These are phyloP conservation scores for Fibroporia radiculosa DNA, from an alignment of 768 basidiomycete species.

Conservation along the genomic window DNA sequence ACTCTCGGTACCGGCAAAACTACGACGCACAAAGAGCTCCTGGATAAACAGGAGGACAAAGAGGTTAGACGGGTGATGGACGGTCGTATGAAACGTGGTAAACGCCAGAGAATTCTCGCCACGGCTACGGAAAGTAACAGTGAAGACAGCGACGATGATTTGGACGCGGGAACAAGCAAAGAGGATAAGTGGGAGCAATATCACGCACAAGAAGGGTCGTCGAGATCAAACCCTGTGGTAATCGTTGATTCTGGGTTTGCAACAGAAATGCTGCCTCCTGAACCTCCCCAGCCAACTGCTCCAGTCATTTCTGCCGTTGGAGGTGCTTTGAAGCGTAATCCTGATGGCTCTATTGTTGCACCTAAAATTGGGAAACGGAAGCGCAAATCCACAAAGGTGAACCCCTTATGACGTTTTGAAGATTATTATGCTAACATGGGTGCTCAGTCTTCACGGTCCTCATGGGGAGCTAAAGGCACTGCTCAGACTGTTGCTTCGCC, in stretches of 20 bases:
- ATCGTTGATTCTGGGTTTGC: conserved; percentile 19
- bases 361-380: conserved; percentile 41
- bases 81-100: conserved; percentile 40
- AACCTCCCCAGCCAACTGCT: conserved; percentile 3
- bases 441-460: conserved; percentile 39
- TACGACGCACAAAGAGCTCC: conserved; percentile 49
- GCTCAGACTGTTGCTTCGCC: conserved; percentile 19
- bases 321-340: conserved; percentile 56
- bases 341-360: conserved; percentile 49
- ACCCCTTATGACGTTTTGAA: conserved; percentile 9
- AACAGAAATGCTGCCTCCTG: conserved; percentile 7
- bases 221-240: conserved; percentile 16
- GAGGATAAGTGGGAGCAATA: conserved; percentile 21
- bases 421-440: conserved; percentile 2
- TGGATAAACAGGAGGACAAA: conserved; percentile 53
- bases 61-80: conserved; percentile 46
- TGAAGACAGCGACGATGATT: conserved; percentile 18
- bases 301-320: conserved; percentile 33
- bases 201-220: conserved; percentile 8
- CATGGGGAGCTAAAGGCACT: conserved; percentile 6
- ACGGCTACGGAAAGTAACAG: neutral
- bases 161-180: conserved; percentile 23
- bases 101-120: conserved; percentile 26
- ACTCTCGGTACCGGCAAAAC: conserved; percentile 73
- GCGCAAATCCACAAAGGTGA: conserved; percentile 37